Conservation (phyloP, 2,329 filamentous ascomycete species). For the Aspergillus niger region DNA sequence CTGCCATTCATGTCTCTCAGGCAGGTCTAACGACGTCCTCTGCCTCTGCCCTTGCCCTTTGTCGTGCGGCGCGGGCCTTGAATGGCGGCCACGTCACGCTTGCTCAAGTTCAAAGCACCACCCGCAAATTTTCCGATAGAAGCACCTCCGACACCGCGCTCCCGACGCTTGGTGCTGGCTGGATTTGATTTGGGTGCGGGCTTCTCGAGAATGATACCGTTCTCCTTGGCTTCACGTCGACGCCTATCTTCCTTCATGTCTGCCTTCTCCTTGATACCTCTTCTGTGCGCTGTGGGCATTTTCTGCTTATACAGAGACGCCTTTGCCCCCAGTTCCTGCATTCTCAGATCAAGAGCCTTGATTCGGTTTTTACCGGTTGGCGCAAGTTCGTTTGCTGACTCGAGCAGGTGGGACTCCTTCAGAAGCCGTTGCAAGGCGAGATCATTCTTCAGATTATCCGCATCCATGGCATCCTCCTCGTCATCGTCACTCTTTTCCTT, state of each 20-base stretch:
- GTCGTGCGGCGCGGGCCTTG: constrained; percentile 22
- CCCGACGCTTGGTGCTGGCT: constrained; percentile 48
- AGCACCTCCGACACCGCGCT: constrained; percentile 71
- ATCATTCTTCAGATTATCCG: constrained; percentile 80
- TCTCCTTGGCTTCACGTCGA: constrained; percentile 79
- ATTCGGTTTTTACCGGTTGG: constrained; percentile 72
- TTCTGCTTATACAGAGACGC: constrained; percentile 72
- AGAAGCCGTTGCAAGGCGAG: constrained; percentile 88
- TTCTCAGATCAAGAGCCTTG: constrained; percentile 78
- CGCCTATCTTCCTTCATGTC: constrained; percentile 68
- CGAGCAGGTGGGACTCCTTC: constrained; percentile 85
- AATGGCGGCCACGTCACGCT: constrained; percentile 72
- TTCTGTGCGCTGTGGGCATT: constrained; percentile 85
- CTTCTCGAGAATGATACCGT: constrained; percentile 82
- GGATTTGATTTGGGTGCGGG: constrained; percentile 39
- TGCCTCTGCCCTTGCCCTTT: constrained; percentile 21
- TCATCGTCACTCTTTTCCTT: constrained; percentile 44
- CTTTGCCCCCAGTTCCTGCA: constrained; percentile 80
- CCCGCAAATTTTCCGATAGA: constrained; percentile 78
- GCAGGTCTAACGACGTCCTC: constrained; percentile 30
- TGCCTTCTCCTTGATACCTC: constrained; percentile 75
- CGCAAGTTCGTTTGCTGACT: constrained; percentile 57
- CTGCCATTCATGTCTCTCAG: neutral
- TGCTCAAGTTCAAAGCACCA: constrained; percentile 76
- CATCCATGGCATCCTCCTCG: constrained; percentile 62